These are phyloP conservation scores for Colletotrichum tabaci DNA, from an alignment of 2,329 filamentous ascomycete species.

Conservation along the genomic window DNA sequence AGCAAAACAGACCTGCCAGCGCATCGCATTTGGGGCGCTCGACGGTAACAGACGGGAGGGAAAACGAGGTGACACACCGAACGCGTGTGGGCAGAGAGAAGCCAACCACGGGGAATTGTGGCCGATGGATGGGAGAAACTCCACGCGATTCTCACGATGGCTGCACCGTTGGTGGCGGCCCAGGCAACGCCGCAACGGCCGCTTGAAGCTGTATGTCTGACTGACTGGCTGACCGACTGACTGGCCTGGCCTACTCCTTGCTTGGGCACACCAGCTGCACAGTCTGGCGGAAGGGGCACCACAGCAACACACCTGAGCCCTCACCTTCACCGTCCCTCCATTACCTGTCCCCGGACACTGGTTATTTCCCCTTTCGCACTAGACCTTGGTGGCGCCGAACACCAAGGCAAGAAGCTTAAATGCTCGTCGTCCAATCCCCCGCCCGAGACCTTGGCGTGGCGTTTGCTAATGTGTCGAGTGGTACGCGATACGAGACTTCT, in stretches of 20 bases:
- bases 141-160: background rate
- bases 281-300: constrained; percentile 3
- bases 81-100: background rate
- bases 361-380: background rate
- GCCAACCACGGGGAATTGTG: background rate
- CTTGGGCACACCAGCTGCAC: background rate
- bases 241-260: constrained; percentile 7
- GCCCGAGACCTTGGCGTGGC: constrained; percentile 21
- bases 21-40: constrained; percentile 30
- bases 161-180: constrained; percentile 10
- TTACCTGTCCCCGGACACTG: background rate
- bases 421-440: constrained; percentile 14
- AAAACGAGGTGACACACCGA: no score
- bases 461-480: constrained; percentile 16
- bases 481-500: constrained; percentile 27
- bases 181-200: constrained; percentile 10
- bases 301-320: background rate
- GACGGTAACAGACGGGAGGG: constrained; percentile 19
- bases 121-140: background rate
- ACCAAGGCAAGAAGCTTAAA: constrained; percentile 39
- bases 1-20: constrained; percentile 19
- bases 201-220: background rate
- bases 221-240: constrained; percentile 3
- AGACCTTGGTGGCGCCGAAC: constrained; percentile 17
- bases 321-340: background rate